These are phyloP conservation scores for Tieghemiomyces parasiticus DNA, from an alignment of 192 early-diverging fungal species.

Conservation along the genomic window DNA sequence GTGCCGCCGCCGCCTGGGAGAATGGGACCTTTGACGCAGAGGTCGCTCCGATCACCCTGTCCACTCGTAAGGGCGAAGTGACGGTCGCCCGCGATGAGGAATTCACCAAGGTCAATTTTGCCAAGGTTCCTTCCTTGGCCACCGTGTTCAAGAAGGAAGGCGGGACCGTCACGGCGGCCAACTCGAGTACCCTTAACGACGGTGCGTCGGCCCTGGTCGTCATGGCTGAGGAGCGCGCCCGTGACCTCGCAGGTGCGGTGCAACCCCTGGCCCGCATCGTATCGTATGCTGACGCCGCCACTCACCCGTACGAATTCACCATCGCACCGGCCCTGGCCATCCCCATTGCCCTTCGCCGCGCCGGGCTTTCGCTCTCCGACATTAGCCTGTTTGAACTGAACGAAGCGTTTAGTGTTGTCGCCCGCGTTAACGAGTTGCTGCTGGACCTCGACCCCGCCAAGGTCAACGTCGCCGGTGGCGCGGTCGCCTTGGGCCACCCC, in stretches of 20 bases:
- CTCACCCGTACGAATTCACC: slow-evolving; percentile 81
- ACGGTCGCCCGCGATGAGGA: slow-evolving; percentile 79
- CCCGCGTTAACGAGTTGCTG: slow-evolving; percentile 78
- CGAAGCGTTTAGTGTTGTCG: slow-evolving; percentile 93
- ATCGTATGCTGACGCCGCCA: slow-evolving; percentile 83
- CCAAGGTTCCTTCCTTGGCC: slow-evolving; percentile 63
- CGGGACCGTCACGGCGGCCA: slow-evolving; percentile 88
- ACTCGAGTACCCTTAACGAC: slow-evolving; percentile 90
- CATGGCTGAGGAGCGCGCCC: slow-evolving; percentile 58
- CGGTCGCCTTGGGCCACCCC: slow-evolving; percentile 66
- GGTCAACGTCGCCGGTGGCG: slow-evolving; percentile 70
- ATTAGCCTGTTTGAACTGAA: slow-evolving; percentile 92
- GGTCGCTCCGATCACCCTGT: slow-evolving; percentile 70
- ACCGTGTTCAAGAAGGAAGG: slow-evolving; percentile 79
- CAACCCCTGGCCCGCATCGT: slow-evolving; percentile 81
- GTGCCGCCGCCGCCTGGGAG: slow-evolving; percentile 78
- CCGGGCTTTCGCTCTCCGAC: slow-evolving; percentile 65
- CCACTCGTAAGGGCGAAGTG: slow-evolving; percentile 67
- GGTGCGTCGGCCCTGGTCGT: slow-evolving; percentile 87
- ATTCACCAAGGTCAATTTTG: slow-evolving; percentile 85
- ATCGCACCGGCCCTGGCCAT: slow-evolving; percentile 87
- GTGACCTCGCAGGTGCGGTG: slow-evolving; percentile 53
- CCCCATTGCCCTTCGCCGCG: slow-evolving; percentile 81
- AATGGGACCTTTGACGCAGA: slow-evolving; percentile 67
- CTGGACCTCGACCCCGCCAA: slow-evolving; percentile 51